Evolutionary conservation across 345 rosid genomes (phyloP).

Genomic region (Ricinus communis): DNA sequence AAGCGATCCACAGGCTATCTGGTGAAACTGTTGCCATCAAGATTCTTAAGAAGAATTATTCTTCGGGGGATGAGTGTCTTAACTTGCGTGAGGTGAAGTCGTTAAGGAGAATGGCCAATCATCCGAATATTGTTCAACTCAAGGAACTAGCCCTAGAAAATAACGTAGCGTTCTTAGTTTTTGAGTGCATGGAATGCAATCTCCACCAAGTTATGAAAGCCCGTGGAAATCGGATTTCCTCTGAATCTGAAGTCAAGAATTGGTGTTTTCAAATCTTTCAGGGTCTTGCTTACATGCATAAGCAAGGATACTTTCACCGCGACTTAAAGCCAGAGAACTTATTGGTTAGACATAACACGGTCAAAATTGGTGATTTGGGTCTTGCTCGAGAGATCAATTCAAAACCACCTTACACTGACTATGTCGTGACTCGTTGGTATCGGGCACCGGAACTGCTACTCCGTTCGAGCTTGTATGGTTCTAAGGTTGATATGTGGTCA

Average conservation of each 20-base stretch:
- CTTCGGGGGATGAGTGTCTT: slow-evolving; percentile 81
- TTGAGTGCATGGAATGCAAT: slow-evolving; percentile 88
- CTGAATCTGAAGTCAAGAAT: slow-evolving; percentile 70
- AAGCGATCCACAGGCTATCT: slow-evolving; percentile 64
- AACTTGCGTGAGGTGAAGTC: slow-evolving; percentile 92
- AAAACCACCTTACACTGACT: slow-evolving; percentile 70
- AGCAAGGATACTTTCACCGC: slow-evolving; percentile 87
- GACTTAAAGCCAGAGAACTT: slow-evolving; percentile 95
- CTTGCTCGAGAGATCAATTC: slow-evolving; percentile 76
- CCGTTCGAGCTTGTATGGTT: slow-evolving; percentile 59
- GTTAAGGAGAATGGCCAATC: slow-evolving; percentile 60
- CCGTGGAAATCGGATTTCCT: slow-evolving; percentile 48
- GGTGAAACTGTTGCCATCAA: slow-evolving; percentile 91
- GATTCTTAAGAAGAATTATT: slow-evolving; percentile 86
- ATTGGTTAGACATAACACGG: slow-evolving; percentile 59
- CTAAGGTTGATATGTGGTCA: slow-evolving; percentile 94
- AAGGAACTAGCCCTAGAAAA: slow-evolving; percentile 85
- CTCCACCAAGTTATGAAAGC: slow-evolving; percentile 84
- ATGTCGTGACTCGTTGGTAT: slow-evolving; percentile 93
- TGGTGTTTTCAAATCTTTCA: slow-evolving; percentile 93
- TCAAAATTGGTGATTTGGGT: slow-evolving; percentile 91
- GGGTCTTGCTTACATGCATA: slow-evolving; percentile 86
- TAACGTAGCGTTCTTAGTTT: slow-evolving; percentile 71
- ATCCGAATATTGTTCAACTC: slow-evolving; percentile 86
- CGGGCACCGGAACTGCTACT: slow-evolving; percentile 91